Base-by-base conservation (phyloP, 2,329 filamentous ascomycete species). In the Fusarium sp. region DNA sequence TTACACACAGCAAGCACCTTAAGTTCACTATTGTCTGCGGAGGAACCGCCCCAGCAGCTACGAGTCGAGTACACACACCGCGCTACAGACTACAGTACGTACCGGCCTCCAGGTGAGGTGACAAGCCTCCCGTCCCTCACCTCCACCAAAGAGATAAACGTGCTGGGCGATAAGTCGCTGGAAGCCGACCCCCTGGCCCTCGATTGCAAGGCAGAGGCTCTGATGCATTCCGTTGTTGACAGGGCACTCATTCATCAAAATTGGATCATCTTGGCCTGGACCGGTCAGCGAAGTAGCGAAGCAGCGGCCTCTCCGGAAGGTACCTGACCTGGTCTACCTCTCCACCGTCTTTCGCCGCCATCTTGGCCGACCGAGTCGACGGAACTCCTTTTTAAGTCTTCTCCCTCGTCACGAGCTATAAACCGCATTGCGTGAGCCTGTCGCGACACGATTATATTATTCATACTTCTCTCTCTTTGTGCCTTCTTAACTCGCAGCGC, bases 301-400 rank as follows among this genome's bases (percentile, higher is more conserved):
- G 50, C 43, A 67, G 44, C 67, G 66, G 67, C 66, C 62, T 69
- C 57, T 70, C 67, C 67, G 67, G 61, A 67, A 40, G 51, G 66
- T 69, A 61, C 55, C 43, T 65, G 52, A 42, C 59, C 62, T 65
- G 62, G 50, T 54, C 51, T 40, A 33, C 40, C 51, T 62, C 63
- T 66, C 61, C 62, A 59, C 66, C 62, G 62, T 69, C 66, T 69
- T 62, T 62, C 62, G 62, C 57, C 67, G 66, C 59, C 65, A 54
- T 69, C 61, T 61, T 57, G 54, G 53, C 65, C 52, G 43, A 63
- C 50, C 54, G 59, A 53, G 34, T 34, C 36, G 46, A 62, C 65
- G 47, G 43, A 40, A 49, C 66, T 69, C 66, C 66, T 69, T 70
- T 70, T 67, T 44, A 52, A 46, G 56, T 44, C 31, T 42, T 46